Evolutionary conservation across 805 yeast genomes (phyloP), one percentile per base, ranked within the genome.

Genomic region (Komagataella ulmi): DNA sequence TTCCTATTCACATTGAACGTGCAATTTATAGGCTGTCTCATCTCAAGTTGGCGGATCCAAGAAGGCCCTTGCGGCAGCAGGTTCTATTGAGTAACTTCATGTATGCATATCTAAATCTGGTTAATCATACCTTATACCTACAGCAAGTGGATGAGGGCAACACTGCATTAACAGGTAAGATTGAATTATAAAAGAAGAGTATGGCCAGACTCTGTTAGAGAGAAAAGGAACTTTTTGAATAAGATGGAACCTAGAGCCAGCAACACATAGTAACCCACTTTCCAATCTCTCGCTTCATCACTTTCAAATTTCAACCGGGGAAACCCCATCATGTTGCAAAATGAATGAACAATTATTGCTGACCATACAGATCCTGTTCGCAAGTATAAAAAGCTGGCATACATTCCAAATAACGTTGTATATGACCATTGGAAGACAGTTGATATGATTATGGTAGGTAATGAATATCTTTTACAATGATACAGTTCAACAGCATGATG

Each of bases 61-160:
- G 88, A 62, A 73, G 98, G 54, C 93, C 95, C 24, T 69, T 93
- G 55, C 75, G 89, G 44, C 97, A 93, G 64, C 99, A 93, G 64
- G 99, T 93, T 1, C 65, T 93, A 49, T 69, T 93, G 56, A 88
- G 97, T 54, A 93, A 93, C 65, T 93, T 93, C 77, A 93, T 93
- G 99, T 93, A 93, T 63, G 91, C 97, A 0, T 93, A 93, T 66
- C 75, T 93, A 72, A 91, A 93, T 62, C 72, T 93, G 66, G 96
- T 93, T 52, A 95, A 91, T 65, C 97, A 91, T 63, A 90, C 91
- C 14, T 71, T 85, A 57, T 88, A 83, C 65, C 65, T 86, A 55
- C 91, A 85, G 59, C 88, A 82, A 54, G 65, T 71, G 54, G 76
- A 71, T 44, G 46, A 19, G 46, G 46, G 23, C 12, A 44, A 44